Base-by-base conservation (phyloP, 2,329 filamentous ascomycete genomes). In the Xylariales sp. region DNA sequence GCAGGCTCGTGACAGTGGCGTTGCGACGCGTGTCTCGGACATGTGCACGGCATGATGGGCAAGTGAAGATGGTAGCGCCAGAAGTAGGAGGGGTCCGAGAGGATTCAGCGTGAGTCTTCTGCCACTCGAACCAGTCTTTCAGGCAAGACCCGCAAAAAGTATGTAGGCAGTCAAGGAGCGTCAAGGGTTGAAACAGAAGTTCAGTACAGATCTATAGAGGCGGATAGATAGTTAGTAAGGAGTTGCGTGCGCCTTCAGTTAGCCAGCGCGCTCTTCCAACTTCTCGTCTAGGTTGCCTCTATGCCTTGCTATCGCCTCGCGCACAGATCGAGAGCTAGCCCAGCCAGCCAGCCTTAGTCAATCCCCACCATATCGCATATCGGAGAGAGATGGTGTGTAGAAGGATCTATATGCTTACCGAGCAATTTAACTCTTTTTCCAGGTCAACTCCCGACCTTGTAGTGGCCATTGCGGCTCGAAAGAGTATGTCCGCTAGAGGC, bases 131-230 rank as follows among this genome's bases (percentile, higher is more conserved):
- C 96, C 96, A 99, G 83, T 97, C 93, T 80, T 97, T 97, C 67
- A 98, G 81, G 78, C 96, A 99, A 46, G 93, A 92, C 71, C 94
- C 96, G 83, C 96, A 99, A 81, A 97, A 99, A 53, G 95, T 97
- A 81, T 97, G 94, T 52, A 97, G 88, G 78, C 94, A 97, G 83
- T 97, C 93, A 79, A 97, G 92, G 57, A 97, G 89, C 34, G 94
- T 97, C 71, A 97, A 86, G 41, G 94, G 94, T 79, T 97, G 93
- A 81, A 93, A 97, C 70, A 97, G 89, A 72, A 97, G 88, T 80
- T 98, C 96, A 74, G 95, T 97, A 84, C 96, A 99, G 76, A 99
- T 99, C 94, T 97, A 74, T 10, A 67, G 68, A 62, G 30, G 68
- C 55, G 68, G 18, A 23, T 36, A 30, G 41, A 41, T 23, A 39